A percentile compares a stretch with the other conserved stretches of the same genome.
Evolutionary conservation across 371 early-diverging fungal genomes (phyloP).

Genomic region (Syncephalastrum racemosum): DNA sequence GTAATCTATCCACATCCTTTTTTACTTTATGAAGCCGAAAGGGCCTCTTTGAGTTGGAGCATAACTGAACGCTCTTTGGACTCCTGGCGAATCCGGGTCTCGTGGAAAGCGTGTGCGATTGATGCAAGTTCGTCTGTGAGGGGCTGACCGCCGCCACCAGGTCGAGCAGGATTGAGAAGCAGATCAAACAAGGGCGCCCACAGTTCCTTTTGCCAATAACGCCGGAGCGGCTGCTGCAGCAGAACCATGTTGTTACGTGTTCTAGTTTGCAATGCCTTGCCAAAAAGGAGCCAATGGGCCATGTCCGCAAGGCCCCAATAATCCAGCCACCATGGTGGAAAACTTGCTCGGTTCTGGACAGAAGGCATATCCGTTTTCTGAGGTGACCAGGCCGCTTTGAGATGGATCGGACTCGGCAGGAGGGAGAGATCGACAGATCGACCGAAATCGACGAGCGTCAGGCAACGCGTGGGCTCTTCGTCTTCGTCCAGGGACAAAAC

Average conservation of each 20-base stretch:
- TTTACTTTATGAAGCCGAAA: too few species aligned
- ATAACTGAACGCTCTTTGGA: too few species aligned
- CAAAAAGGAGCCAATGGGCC: constrained; percentile 37
- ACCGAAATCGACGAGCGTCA: constrained; percentile 51
- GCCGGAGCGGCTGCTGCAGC: constrained; percentile 21
- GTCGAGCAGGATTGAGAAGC: constrained; percentile 28
- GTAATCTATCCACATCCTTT: too few species aligned
- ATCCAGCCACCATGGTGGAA: constrained; percentile 34
- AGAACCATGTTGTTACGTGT: neutral
- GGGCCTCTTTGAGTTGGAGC: too few species aligned
- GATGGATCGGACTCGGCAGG: constrained; percentile 15
- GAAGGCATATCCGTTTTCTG: constrained; percentile 14
- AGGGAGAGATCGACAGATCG: constrained; percentile 32
- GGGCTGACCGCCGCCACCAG: too few species aligned
- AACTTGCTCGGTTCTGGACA: constrained; percentile 5
- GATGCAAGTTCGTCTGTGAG: too few species aligned
- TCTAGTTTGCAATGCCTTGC: constrained; percentile 10
- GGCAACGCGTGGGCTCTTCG: constrained; percentile 4
- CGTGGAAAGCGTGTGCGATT: too few species aligned
- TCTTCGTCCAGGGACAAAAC: constrained; percentile 23
- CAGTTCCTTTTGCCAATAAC: constrained; percentile 41
- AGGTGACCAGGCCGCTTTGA: constrained; percentile 36
- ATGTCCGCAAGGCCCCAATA: constrained; percentile 45
- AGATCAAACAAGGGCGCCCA: constrained; percentile 37
- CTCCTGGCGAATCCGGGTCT: too few species aligned